A percentile compares a stretch with the other conserved stretches of the same genome.
Evolutionary conservation across 495 filamentous ascomycete species (phyloP).

Genomic region (Chaetomium tenue): DNA sequence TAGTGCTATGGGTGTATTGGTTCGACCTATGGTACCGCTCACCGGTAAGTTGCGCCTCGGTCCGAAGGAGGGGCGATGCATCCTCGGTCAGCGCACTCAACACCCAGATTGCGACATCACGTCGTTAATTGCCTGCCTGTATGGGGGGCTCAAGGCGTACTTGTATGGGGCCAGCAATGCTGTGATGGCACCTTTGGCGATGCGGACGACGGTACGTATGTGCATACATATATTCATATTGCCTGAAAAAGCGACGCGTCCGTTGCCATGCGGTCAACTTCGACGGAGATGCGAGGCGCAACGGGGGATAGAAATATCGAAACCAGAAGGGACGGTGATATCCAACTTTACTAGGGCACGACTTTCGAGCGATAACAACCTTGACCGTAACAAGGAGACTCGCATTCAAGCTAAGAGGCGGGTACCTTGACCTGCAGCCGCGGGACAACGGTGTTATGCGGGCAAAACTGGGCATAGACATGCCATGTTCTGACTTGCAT

Average conservation of each 20-base stretch:
- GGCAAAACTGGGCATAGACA: not conserved
- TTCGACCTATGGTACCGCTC: constrained; percentile 4
- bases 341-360: not conserved
- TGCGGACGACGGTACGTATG: no score
- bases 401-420: not conserved
- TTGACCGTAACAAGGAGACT: not conserved
- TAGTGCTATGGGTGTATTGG: not conserved
- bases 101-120: no score
- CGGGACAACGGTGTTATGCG: constrained; percentile 1
- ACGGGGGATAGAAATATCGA: no score
- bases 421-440: constrained; percentile 10
- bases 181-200: no score
- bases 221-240: no score
- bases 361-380: not conserved
- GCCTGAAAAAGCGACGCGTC: no score
- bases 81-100: constrained; percentile 13
- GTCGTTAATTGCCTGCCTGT: not conserved
- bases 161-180: no score
- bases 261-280: no score
- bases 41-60: constrained; percentile 11
- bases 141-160: no score
- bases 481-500: constrained; percentile 11
- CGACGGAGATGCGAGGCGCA: no score
- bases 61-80: constrained; percentile 20
- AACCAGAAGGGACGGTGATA: no score